Conservation (phyloP, 805 yeast genomes). For the baker's yeast (Saccharomyces cerevisiae) region DNA sequence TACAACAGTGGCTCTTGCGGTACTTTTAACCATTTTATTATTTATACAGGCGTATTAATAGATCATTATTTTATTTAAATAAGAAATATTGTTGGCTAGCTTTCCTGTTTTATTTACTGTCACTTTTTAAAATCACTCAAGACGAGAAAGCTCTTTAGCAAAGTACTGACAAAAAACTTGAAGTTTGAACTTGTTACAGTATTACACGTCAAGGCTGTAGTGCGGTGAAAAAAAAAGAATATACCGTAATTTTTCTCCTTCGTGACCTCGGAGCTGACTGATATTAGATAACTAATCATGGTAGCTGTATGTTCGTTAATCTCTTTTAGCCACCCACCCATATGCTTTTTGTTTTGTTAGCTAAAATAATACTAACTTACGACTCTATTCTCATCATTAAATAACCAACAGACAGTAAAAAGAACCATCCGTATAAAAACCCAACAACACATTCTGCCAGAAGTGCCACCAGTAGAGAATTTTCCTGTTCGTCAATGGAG, state of each 20-base stretch:
- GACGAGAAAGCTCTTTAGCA: not conserved
- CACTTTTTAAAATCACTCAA: not conserved
- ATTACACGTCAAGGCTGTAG: not conserved
- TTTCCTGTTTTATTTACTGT: not conserved
- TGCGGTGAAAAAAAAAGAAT: not conserved
- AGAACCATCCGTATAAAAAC: slow-evolving; percentile 86
- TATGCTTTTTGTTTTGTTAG: not conserved
- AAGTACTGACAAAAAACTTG: not conserved
- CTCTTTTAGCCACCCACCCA: not conserved
- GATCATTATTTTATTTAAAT: not conserved
- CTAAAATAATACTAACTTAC: not conserved
- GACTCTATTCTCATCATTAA: not conserved
- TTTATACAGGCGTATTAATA: slow-evolving; percentile 9
- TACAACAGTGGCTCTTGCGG: slow-evolving; percentile 11
- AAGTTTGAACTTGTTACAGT: not conserved
- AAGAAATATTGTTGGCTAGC: not conserved
- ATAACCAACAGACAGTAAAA: slow-evolving; percentile 41
- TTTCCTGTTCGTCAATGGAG: slow-evolving; percentile 95
- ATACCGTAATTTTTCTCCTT: not conserved
- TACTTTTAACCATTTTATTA: slow-evolving; percentile 9
- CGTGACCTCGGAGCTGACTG: not conserved
- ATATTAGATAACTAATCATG: not conserved
- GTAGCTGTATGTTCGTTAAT: slow-evolving; percentile 3
- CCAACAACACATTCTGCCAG: slow-evolving; percentile 72
- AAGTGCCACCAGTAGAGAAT: slow-evolving; percentile 78